A percentile compares a stretch with the other conserved stretches of the same genome.
These are phyloP conservation scores for Xylaria cubensis DNA, from an alignment of 495 filamentous ascomycete species.

Conservation along the genomic window DNA sequence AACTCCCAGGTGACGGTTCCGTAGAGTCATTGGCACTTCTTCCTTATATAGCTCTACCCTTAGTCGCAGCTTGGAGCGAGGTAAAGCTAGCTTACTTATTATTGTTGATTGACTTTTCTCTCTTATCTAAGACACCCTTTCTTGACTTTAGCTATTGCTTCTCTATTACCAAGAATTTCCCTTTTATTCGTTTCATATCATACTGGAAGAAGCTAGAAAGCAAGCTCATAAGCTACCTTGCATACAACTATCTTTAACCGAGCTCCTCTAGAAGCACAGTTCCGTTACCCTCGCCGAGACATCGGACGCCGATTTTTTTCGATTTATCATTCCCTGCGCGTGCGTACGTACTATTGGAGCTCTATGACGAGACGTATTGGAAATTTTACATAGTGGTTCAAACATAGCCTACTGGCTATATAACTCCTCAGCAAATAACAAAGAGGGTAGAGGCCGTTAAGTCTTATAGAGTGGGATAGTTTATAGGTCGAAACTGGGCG, in stretches of 20 bases:
- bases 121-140: background rate
- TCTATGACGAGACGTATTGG: background rate
- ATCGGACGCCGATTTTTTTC: background rate
- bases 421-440: background rate
- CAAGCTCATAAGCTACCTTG: background rate
- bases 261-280: background rate
- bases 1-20: background rate
- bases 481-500: conserved; percentile 29
- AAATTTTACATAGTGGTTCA: background rate
- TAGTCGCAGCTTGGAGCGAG: background rate
- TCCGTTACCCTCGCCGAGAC: background rate
- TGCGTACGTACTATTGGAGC: background rate
- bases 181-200: background rate
- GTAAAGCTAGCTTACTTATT: background rate
- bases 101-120: background rate
- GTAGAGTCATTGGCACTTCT: background rate
- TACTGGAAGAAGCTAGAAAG: background rate
- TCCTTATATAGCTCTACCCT: conserved; percentile 16
- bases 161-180: background rate
- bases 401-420: background rate
- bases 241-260: background rate
- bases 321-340: background rate
- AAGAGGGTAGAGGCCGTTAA: background rate
- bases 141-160: background rate
- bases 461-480: background rate